These are phyloP conservation scores for Citrullus amarus DNA, from an alignment of 306 rosid species.

Conservation along the genomic window DNA sequence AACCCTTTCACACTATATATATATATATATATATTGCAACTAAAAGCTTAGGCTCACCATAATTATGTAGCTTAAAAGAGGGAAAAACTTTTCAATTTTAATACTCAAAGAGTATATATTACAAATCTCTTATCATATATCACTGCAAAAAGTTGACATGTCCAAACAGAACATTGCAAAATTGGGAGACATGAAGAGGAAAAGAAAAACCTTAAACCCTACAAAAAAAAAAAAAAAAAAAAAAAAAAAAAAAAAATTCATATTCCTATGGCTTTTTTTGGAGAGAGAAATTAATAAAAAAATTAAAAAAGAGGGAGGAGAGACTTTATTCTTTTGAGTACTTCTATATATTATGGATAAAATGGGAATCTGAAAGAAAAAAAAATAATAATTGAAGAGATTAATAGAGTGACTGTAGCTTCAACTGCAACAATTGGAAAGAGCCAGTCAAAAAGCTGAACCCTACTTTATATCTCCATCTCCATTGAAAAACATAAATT, in stretches of 20 bases:
- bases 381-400: not conserved
- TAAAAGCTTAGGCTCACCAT: not conserved
- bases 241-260: too few species aligned
- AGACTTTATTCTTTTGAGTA: not conserved
- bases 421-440: not conserved
- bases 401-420: not conserved
- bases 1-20: not conserved
- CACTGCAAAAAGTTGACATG: not conserved
- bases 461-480: conserved; percentile 2
- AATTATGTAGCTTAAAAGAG: not conserved
- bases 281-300: not conserved
- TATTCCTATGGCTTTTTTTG: not conserved
- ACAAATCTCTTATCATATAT: too few species aligned
- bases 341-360: not conserved
- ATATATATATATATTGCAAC: too few species aligned
- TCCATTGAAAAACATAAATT: not conserved
- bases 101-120: not conserved
- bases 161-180: not conserved
- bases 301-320: too few species aligned
- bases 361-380: not conserved
- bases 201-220: too few species aligned
- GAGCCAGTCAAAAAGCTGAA: conserved; percentile 1
- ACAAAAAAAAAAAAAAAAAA: too few species aligned
- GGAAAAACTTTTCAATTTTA: too few species aligned
- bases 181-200: not conserved